phyloP scores from a whole-genome alignment of 1,284 basidiomycete genomes.

The Austropuccinia psidii region DNA sequence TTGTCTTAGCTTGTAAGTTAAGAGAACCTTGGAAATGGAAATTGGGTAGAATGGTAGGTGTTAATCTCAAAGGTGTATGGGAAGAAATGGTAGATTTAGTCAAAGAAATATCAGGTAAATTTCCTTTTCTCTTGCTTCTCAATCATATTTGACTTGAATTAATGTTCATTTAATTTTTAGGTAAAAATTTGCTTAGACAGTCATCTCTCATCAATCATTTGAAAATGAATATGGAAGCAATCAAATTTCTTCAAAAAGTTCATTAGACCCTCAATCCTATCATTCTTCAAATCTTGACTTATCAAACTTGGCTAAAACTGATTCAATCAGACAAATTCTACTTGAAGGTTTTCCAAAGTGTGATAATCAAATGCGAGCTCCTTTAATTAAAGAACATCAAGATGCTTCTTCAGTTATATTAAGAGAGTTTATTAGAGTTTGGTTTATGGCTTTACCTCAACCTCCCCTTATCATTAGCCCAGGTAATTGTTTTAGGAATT shows the following conservation, averaged over 20 bases:
- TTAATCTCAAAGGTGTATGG: not conserved
- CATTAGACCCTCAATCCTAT: slow-evolving; percentile 1
- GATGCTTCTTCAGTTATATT: not conserved
- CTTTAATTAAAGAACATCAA: not conserved
- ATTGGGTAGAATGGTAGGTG: not conserved
- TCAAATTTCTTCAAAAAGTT: not conserved
- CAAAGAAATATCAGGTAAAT: not conserved
- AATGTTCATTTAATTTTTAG: no score
- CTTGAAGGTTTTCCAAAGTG: no score
- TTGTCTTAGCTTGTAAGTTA: not conserved
- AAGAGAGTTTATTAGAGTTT: not conserved
- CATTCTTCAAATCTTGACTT: not conserved
- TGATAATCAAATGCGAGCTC: not conserved
- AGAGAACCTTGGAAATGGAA: not conserved
- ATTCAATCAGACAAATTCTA: no score
- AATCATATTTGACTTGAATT: not conserved
- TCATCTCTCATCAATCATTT: not conserved
- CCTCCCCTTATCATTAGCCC: not conserved
- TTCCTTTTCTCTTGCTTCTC: not conserved
- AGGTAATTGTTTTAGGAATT: no score
- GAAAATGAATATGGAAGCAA: not conserved
- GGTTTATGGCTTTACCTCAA: not conserved
- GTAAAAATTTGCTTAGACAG: not conserved
- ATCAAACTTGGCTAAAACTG: not conserved
- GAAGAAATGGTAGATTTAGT: not conserved